Conservation (phyloP, 352 stramenopile species). For the Globisporangium okanoganense region DNA sequence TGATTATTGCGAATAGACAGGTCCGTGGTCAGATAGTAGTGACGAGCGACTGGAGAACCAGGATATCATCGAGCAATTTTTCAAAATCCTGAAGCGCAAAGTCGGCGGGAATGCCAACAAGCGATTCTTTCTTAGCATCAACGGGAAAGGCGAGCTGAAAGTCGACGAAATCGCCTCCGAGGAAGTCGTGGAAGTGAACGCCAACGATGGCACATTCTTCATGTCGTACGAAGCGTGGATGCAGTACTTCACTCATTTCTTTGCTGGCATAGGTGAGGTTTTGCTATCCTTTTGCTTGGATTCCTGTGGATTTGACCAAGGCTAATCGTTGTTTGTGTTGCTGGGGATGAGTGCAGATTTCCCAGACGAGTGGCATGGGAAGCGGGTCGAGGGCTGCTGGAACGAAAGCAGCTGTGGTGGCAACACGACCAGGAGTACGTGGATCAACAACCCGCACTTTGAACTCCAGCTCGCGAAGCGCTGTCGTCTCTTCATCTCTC, state of each 20-base stretch:
- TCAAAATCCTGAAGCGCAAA: constrained; percentile 63
- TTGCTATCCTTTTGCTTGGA: background rate
- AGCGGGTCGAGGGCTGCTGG: constrained; percentile 72
- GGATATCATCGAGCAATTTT: constrained; percentile 70
- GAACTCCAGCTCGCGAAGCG: constrained; percentile 62
- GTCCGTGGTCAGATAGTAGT: constrained; percentile 81
- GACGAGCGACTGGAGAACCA: constrained; percentile 75
- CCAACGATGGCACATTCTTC: constrained; percentile 90
- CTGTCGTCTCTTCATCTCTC: constrained; percentile 62
- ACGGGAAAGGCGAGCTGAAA: constrained; percentile 41
- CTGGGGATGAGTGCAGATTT: constrained; percentile 52
- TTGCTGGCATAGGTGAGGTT: constrained; percentile 77
- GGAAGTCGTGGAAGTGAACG: constrained; percentile 76
- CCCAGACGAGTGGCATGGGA: constrained; percentile 81
- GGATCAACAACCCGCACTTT: constrained; percentile 86
- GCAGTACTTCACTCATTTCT: constrained; percentile 89
- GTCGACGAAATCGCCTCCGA: constrained; percentile 67
- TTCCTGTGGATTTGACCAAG: background rate
- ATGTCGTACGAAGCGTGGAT: constrained; percentile 89
- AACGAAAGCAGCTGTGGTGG: constrained; percentile 73
- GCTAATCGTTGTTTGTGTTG: background rate
- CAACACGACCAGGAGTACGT: constrained; percentile 82
- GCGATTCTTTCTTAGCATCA: constrained; percentile 54
- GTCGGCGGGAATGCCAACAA: constrained; percentile 69
- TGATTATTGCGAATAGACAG: constrained; percentile 36